A percentile compares a stretch with the other conserved stretches of the same genome.
Conservation (phyloP, 345 rosid genomes). For the Melaleuca alternifolia region DNA sequence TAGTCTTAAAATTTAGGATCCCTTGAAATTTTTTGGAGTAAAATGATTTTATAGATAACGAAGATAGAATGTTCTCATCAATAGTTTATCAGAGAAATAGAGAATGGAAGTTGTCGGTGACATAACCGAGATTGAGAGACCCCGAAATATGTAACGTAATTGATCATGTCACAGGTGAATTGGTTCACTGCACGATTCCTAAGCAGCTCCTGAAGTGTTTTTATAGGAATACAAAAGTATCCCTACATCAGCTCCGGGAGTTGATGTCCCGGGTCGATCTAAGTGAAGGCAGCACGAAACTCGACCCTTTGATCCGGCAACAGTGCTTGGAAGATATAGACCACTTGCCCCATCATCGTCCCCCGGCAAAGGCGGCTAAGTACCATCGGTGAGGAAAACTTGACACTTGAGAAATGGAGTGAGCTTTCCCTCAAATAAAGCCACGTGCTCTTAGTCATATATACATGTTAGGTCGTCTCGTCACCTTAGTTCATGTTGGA, state of each 20-base stretch:
- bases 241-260: background rate
- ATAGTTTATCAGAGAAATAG: too few relatives aligned
- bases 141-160: too few relatives aligned
- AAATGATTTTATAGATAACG: too few relatives aligned
- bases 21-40: too few relatives aligned
- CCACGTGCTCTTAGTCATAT: background rate
- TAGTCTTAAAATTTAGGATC: too few relatives aligned
- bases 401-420: background rate
- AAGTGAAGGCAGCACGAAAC: background rate
- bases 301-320: background rate
- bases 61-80: too few relatives aligned
- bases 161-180: too few relatives aligned
- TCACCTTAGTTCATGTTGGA: background rate
- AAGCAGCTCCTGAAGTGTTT: too few relatives aligned
- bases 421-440: background rate
- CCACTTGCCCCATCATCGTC: background rate
- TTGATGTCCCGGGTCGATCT: background rate
- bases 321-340: background rate
- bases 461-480: background rate
- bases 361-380: background rate
- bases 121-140: too few relatives aligned
- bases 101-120: too few relatives aligned
- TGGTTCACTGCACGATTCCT: too few relatives aligned
- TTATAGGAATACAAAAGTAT: too few relatives aligned
- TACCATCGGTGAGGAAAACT: background rate